Evolutionary conservation across 1,284 basidiomycete genomes (phyloP).

Genomic region (Cutaneotrichosporon dermatis): DNA sequence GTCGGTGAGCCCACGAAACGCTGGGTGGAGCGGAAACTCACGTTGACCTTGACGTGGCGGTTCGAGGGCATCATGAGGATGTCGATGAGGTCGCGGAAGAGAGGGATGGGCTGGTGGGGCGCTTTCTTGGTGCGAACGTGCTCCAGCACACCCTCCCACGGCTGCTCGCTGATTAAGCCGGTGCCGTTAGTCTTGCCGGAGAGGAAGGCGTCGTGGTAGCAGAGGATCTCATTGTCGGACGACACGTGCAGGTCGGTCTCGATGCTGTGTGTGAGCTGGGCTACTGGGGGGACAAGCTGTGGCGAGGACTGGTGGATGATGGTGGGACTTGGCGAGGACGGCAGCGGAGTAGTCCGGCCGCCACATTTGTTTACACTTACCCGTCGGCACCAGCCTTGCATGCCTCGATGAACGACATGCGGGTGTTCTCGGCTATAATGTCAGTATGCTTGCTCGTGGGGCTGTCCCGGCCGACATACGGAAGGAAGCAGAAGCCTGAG

Average conservation of each 20-base stretch:
- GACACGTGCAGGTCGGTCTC: conserved; percentile 98
- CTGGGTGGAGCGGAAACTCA: conserved; percentile 67
- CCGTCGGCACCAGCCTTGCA: conserved; percentile 90
- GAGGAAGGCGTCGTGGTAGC: conserved; percentile 86
- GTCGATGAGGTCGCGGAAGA: conserved; percentile 73
- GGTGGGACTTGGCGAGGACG: no score
- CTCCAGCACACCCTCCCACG: conserved; percentile 50
- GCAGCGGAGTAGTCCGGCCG: no score
- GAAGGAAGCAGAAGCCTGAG: conserved; percentile 73
- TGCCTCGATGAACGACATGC: conserved; percentile 86
- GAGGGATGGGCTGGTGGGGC: conserved; percentile 81
- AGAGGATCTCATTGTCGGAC: conserved; percentile 78
- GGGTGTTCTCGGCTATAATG: conserved; percentile 72
- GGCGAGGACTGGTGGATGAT: no score
- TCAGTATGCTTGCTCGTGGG: neutral
- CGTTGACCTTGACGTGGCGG: conserved; percentile 76
- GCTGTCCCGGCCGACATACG: conserved; percentile 44
- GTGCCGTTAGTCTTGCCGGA: conserved; percentile 50
- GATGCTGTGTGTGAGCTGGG: conserved; percentile 50
- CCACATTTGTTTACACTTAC: no score
- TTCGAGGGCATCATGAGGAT: conserved; percentile 64
- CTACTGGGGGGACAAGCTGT: no score
- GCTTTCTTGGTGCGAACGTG: conserved; percentile 74
- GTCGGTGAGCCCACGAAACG: conserved; percentile 59
- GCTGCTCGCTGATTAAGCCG: conserved; percentile 53